These are phyloP conservation scores for Pyrus hybrid DNA, from an alignment of 331 rosid species.

Conservation along the genomic window DNA sequence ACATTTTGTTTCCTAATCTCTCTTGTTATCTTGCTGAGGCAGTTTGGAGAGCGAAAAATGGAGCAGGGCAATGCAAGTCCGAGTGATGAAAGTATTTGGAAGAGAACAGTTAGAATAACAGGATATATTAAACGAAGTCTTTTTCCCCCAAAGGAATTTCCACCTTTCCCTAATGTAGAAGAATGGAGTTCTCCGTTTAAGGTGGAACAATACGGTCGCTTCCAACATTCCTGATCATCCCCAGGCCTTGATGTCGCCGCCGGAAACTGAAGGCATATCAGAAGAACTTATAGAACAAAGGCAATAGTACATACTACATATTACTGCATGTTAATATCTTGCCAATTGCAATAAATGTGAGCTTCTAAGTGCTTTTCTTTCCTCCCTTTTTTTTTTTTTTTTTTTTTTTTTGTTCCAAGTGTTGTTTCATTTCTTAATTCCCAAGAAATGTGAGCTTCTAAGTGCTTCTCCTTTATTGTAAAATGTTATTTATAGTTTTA, in stretches of 20 bases:
- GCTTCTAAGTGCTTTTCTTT: too few species aligned
- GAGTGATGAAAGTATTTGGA: conserved; percentile 16
- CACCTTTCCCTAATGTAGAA: neutral
- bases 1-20: conserved; percentile 46
- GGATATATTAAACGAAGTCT: conserved; percentile 2
- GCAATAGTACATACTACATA: neutral
- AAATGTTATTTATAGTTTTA: too few species aligned
- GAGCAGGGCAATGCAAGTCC: neutral
- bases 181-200: neutral
- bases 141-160: neutral
- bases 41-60: neutral
- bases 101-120: conserved; percentile 12
- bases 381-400: too few species aligned
- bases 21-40: neutral
- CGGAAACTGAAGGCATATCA: neutral
- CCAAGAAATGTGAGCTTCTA: neutral
- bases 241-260: neutral
- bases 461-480: neutral
- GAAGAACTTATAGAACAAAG: neutral
- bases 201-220: neutral
- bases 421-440: neutral
- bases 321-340: too few species aligned
- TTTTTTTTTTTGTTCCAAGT: too few species aligned
- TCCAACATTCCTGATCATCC: neutral
- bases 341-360: too few species aligned